phyloP scores from a whole-genome alignment of 2,329 filamentous ascomycete species.

The Ascomycota sp. region DNA sequence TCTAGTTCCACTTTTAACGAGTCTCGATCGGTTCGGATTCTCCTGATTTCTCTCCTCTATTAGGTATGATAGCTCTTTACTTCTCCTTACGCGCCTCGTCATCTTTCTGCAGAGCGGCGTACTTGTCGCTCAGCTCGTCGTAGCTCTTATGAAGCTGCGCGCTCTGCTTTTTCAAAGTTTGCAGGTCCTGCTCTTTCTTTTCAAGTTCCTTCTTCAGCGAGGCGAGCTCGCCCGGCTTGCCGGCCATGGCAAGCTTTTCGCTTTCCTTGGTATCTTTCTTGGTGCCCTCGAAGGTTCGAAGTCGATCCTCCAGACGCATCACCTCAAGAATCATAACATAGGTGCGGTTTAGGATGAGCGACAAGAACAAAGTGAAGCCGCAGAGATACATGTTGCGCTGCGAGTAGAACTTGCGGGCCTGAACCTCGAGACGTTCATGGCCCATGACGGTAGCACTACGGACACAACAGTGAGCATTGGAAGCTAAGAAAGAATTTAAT shows the following conservation, averaged over 20 bases:
- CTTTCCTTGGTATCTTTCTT: conserved; percentile 41
- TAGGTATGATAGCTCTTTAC: background rate
- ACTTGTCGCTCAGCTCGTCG: conserved; percentile 66
- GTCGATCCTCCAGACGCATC: conserved; percentile 76
- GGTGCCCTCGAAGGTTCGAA: conserved; percentile 54
- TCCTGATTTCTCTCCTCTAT: too few species aligned
- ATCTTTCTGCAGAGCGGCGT: conserved; percentile 34
- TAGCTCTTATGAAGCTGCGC: conserved; percentile 72
- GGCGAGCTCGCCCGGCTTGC: conserved; percentile 56
- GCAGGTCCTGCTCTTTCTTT: conserved; percentile 64
- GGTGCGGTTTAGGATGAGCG: conserved; percentile 94
- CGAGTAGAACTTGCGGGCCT: conserved; percentile 99
- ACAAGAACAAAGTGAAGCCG: conserved; percentile 97
- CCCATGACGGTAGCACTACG: conserved; percentile 51
- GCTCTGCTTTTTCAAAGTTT: conserved; percentile 81
- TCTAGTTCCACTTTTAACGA: too few species aligned
- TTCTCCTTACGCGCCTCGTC: conserved; percentile 35
- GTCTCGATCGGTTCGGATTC: too few species aligned
- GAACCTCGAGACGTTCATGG: conserved; percentile 90
- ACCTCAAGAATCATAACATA: conserved; percentile 93
- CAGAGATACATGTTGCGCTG: conserved; percentile 99
- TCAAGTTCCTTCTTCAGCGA: conserved; percentile 50
- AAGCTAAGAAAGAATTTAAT: too few species aligned
- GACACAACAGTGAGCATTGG: background rate
- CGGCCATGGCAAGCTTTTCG: conserved; percentile 50